Conservation (phyloP, 2,329 filamentous ascomycete species). For the Cucurbitaria berberidis region DNA sequence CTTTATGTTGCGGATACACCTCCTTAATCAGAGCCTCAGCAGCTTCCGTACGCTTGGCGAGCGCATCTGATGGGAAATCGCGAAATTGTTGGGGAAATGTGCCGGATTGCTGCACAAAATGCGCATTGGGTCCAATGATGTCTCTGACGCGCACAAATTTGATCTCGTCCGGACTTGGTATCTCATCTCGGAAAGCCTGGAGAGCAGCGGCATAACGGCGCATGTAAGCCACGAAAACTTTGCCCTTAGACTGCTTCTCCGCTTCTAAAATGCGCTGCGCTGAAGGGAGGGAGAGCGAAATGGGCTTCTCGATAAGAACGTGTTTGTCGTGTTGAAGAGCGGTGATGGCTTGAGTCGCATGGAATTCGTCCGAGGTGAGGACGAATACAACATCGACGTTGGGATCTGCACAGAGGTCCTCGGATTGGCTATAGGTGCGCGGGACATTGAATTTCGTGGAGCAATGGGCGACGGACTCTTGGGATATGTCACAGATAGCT, state of each 20-base stretch:
- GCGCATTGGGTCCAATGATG: slow-evolving; percentile 61
- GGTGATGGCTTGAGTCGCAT: slow-evolving; percentile 58
- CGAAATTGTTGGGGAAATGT: slow-evolving; percentile 54
- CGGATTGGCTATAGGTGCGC: slow-evolving; percentile 33
- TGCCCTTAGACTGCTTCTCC: slow-evolving; percentile 52
- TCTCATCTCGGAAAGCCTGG: slow-evolving; percentile 60
- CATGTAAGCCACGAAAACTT: slow-evolving; percentile 66
- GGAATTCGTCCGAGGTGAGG: slow-evolving; percentile 60
- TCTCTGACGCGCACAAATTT: slow-evolving; percentile 62
- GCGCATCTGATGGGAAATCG: too few species aligned
- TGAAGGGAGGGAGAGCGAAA: slow-evolving; percentile 58
- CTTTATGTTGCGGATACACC: background rate
- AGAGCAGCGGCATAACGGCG: slow-evolving; percentile 66
- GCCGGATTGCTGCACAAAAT: slow-evolving; percentile 57
- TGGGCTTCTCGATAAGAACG: slow-evolving; percentile 66
- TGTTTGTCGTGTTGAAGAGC: slow-evolving; percentile 63
- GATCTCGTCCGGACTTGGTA: slow-evolving; percentile 59
- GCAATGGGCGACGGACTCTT: slow-evolving; percentile 50
- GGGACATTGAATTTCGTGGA: slow-evolving; percentile 36
- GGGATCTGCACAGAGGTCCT: slow-evolving; percentile 52
- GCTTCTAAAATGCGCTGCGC: slow-evolving; percentile 58
- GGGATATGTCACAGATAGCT: slow-evolving; percentile 61
- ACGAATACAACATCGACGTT: slow-evolving; percentile 63
- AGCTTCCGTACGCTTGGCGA: background rate
- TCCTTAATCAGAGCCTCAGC: background rate